Base-by-base conservation (phyloP, 352 stramenopile genomes). In the Phytophthora hibernalis region DNA sequence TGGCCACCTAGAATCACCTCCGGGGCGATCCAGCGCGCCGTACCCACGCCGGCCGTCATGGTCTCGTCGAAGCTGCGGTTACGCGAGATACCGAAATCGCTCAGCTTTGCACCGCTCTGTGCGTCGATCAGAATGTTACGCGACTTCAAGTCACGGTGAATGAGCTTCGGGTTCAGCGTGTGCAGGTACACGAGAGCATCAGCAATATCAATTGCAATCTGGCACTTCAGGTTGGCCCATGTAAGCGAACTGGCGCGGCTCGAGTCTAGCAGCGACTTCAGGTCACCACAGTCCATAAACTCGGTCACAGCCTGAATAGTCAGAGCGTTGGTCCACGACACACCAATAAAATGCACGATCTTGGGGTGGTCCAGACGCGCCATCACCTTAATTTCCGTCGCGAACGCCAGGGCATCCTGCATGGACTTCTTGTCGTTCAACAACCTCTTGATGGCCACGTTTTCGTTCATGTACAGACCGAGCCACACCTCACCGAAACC, bases 101-200 rank as follows among this genome's bases (percentile, higher is more conserved):
- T 90, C 24, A 92, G 54, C 67, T 92, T 92, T 15, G 82, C 80
- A 0, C 79, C 73, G 9, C 55, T 79, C 51, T 85, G 66, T 9
- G 78, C 67, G 50, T 91, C 80, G 20, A 92, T 83, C 28, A 91
- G 61, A 20, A 92, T 71, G 56, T 91, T 92, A 24, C 80, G 79
- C 22, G 82, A 89, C 68, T 89, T 90, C 26, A 92, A 69, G 54
- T 92, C 81, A 35, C 83, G 80, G 54, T 90, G 79, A 30, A 89
- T 87, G 4, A 90, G 60, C 63, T 88, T 88, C 21, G 80, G 76
- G 57, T 86, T 85, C 15, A 89, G 50, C 33, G 80, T 80, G 72
- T 94, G 85, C 55, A 94, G 54, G 61, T 91, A 90, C 56, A 88
- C 83, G 26, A 94, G 72, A 20, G 75, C 82, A 40, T 92, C 81